phyloP scores from a whole-genome alignment of 768 basidiomycete species.

The Suillus weaverae region DNA sequence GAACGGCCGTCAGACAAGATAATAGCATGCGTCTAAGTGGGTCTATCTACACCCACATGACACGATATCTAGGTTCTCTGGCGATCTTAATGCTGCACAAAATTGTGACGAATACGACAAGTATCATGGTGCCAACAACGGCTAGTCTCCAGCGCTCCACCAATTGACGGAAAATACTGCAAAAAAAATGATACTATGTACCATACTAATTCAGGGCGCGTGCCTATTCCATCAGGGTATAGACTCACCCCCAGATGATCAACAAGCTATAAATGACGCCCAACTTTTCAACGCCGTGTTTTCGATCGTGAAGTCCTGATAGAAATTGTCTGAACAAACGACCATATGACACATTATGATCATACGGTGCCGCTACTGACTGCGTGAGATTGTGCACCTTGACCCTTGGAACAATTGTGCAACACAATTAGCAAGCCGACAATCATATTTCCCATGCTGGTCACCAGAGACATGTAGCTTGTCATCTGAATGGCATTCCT shows the following conservation, averaged over 20 bases:
- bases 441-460: slow-evolving; percentile 43
- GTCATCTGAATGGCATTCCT: slow-evolving; percentile 36
- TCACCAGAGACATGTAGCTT: slow-evolving; percentile 44
- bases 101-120: too few species aligned
- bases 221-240: too few species aligned
- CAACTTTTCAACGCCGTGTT: slow-evolving; percentile 47
- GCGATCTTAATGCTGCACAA: too few species aligned
- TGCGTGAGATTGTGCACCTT: slow-evolving; percentile 30
- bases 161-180: too few species aligned
- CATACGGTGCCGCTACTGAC: slow-evolving; percentile 29
- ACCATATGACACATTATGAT: slow-evolving; percentile 4
- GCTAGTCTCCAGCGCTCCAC: too few species aligned
- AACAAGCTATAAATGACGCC: slow-evolving; percentile 54
- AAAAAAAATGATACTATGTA: too few species aligned
- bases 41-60: too few species aligned
- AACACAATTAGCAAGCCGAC: slow-evolving; percentile 44
- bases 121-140: too few species aligned
- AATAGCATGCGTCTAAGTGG: too few species aligned
- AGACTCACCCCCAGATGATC: slow-evolving; percentile 62
- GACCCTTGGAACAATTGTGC: slow-evolving; percentile 37
- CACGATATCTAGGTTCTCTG: too few species aligned
- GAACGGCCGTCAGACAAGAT: too few species aligned
- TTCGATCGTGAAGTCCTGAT: slow-evolving; percentile 21
- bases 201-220: too few species aligned
- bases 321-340: slow-evolving; percentile 17